Evolutionary conservation across 2,329 filamentous ascomycete genomes (phyloP).

Genomic region (Xylaria sp.): DNA sequence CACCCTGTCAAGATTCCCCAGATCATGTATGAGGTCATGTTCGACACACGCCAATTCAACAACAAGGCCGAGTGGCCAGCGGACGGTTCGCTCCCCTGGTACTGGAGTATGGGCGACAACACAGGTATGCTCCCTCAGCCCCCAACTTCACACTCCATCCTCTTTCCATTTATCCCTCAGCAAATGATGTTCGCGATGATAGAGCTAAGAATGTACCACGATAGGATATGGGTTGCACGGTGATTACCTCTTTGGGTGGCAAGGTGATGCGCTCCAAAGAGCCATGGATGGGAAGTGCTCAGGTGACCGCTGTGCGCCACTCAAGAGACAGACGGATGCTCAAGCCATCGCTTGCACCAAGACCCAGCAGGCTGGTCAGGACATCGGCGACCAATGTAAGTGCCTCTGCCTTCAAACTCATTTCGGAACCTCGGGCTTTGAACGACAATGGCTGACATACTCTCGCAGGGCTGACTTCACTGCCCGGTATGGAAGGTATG

Average conservation of each 20-base stretch:
- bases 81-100: slow-evolving; percentile 50
- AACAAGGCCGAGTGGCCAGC: slow-evolving; percentile 51
- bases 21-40: slow-evolving; percentile 57
- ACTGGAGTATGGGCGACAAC: slow-evolving; percentile 50
- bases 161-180: background rate
- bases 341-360: slow-evolving; percentile 49
- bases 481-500: slow-evolving; percentile 33
- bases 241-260: slow-evolving; percentile 55
- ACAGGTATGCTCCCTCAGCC: slow-evolving; percentile 35
- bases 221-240: slow-evolving; percentile 52
- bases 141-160: too few species aligned
- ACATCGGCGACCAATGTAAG: slow-evolving; percentile 44
- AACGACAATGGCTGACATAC: slow-evolving; percentile 18
- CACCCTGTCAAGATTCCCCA: slow-evolving; percentile 52
- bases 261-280: slow-evolving; percentile 53
- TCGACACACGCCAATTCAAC: slow-evolving; percentile 52
- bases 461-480: slow-evolving; percentile 32
- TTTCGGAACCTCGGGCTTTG: background rate
- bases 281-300: slow-evolving; percentile 52
- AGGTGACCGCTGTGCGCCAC: slow-evolving; percentile 47
- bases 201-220: background rate
- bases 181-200: background rate
- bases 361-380: slow-evolving; percentile 41
- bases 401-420: background rate
- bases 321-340: slow-evolving; percentile 48